Evolutionary conservation across 2,329 filamentous ascomycete species (phyloP).

Genomic region (Coleophoma crateriformis): DNA sequence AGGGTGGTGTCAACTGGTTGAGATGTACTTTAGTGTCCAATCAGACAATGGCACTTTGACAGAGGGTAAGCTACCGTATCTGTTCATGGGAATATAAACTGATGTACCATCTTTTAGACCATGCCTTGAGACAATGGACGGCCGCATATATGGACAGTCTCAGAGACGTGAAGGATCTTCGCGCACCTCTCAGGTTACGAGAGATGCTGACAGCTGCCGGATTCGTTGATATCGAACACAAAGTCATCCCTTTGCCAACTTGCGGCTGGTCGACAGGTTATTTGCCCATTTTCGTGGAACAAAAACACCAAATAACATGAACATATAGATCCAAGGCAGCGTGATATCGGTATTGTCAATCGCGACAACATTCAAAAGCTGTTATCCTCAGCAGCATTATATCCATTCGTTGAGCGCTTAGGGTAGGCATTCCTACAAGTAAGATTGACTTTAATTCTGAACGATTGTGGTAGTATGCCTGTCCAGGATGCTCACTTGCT

Average conservation of each 20-base stretch:
- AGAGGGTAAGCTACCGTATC: slow-evolving; percentile 38
- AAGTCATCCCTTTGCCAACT: slow-evolving; percentile 61
- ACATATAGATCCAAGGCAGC: slow-evolving; percentile 40
- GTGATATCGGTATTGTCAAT: slow-evolving; percentile 48
- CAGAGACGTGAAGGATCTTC: slow-evolving; percentile 59
- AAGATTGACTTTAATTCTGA: slow-evolving; percentile 6
- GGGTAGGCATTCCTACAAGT: slow-evolving; percentile 6
- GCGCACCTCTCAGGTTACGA: slow-evolving; percentile 52
- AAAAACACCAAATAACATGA: not conserved
- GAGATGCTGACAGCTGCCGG: slow-evolving; percentile 38
- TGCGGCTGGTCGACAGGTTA: slow-evolving; percentile 65
- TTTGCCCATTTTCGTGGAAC: slow-evolving; percentile 14
- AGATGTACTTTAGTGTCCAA: slow-evolving; percentile 80
- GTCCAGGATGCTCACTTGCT: slow-evolving; percentile 51
- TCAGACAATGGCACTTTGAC: slow-evolving; percentile 78
- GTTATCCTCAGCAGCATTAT: slow-evolving; percentile 49
- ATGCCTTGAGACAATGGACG: slow-evolving; percentile 66
- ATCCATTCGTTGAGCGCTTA: slow-evolving; percentile 41
- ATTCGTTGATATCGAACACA: slow-evolving; percentile 61
- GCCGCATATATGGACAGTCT: slow-evolving; percentile 56
- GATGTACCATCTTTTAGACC: slow-evolving; percentile 33
- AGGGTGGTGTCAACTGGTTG: slow-evolving; percentile 86
- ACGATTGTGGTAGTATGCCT: slow-evolving; percentile 39
- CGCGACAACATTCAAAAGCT: slow-evolving; percentile 48
- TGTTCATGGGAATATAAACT: not conserved